Evolutionary conservation across 805 yeast species (phyloP), one percentile per base, ranked within the genome.

Genomic region (Hermanozyma aechmeae): DNA sequence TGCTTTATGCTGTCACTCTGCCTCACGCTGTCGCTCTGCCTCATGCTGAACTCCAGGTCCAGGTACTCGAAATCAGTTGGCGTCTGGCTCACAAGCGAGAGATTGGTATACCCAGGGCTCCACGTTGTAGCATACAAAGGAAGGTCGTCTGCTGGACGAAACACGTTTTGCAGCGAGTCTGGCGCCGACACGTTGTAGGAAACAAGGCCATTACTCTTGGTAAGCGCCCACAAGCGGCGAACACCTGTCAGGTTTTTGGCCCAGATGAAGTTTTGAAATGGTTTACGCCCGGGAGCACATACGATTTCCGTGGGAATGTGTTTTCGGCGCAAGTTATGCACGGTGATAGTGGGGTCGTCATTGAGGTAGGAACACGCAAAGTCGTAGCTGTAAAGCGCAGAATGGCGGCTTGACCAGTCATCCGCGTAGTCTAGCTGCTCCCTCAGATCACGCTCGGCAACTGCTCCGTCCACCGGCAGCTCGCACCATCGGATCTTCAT

Each of bases 361-460:
- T 77, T 78, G 40, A 80, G 55, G 32, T 76, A 79, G 47, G 79
- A 78, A 22, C 79, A 67, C 1, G 93, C 94, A 36, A 85, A 64
- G 40, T 78, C 79, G 11, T 85, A 73, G 33, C 70, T 70, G 37
- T 59, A 53, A 11, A 79, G 57, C 1, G 60, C 42, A n/a, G n/a
- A n/a, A n/a, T n/a, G n/a, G n/a, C n/a, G n/a, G n/a, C n/a, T n/a
- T n/a, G n/a, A n/a, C n/a, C n/a, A n/a, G n/a, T n/a, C n/a, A n/a
- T n/a, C n/a, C n/a, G n/a, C n/a, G n/a, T n/a, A n/a, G n/a, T n/a
- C n/a, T n/a, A n/a, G n/a, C n/a, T n/a, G n/a, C n/a, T n/a, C n/a
- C n/a, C n/a, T n/a, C n/a, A n/a, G n/a, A n/a, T n/a, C n/a, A n/a
- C n/a, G n/a, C n/a, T n/a, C n/a, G n/a, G n/a, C 20, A 17, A 10